These are phyloP conservation scores for Saksenaea oblongispora DNA, from an alignment of 371 early-diverging fungal species.

Conservation along the genomic window DNA sequence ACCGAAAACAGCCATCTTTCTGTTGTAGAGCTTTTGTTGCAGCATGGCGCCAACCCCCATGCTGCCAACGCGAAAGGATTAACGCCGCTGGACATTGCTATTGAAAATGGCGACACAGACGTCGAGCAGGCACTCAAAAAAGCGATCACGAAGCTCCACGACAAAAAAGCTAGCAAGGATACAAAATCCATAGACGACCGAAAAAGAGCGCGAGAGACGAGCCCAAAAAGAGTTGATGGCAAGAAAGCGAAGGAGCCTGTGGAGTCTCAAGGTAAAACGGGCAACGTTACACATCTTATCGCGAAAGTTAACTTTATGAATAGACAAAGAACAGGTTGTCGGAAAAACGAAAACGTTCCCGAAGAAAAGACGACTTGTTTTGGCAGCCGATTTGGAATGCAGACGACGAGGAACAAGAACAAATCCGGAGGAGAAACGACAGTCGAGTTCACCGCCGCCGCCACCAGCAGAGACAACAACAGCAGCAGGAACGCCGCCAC, in stretches of 20 bases:
- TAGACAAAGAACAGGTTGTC: slow-evolving; percentile 1
- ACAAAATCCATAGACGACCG: neutral
- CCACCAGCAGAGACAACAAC: neutral
- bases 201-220: neutral
- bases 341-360: slow-evolving; percentile 10
- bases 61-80: slow-evolving; percentile 55
- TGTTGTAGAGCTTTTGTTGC: slow-evolving; percentile 60
- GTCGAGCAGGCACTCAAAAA: slow-evolving; percentile 25
- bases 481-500: neutral
- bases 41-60: slow-evolving; percentile 59
- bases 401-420: neutral
- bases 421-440: neutral
- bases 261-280: neutral
- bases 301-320: neutral
- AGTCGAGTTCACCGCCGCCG: neutral
- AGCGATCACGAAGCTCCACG: slow-evolving; percentile 6
- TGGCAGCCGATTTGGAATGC: slow-evolving; percentile 28
- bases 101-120: slow-evolving; percentile 47
- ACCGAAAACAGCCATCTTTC: slow-evolving; percentile 67
- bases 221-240: neutral
- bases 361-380: slow-evolving; percentile 33
- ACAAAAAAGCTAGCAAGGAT: slow-evolving; percentile 1
- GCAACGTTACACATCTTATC: neutral
- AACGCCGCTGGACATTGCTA: slow-evolving; percentile 59
- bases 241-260: neutral